These are phyloP conservation scores for Dactylis glomerata DNA, from an alignment of 176 grass and related monocot genomes.

Conservation along the genomic window DNA sequence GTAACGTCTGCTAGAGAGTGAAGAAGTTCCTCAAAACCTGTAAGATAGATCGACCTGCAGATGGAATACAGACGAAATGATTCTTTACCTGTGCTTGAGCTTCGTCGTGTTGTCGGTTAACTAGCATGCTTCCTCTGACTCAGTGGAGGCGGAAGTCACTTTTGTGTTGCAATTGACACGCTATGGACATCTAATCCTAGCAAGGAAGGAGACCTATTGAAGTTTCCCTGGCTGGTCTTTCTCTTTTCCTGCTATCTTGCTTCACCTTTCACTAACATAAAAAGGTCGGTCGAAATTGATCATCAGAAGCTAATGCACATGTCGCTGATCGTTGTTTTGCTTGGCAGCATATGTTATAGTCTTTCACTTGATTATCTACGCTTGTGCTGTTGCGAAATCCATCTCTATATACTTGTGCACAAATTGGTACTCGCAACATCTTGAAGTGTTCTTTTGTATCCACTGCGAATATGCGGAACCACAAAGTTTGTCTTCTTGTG, in stretches of 20 bases:
- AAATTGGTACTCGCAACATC: too few relatives aligned
- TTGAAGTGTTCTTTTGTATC: background rate
- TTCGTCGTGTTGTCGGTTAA: background rate
- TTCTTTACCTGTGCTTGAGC: constrained; percentile 32
- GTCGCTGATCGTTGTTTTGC: background rate
- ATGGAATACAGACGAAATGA: constrained; percentile 27
- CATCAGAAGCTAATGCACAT: background rate
- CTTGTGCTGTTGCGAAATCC: background rate
- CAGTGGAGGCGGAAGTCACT: background rate
- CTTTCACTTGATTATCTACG: background rate
- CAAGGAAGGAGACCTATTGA: background rate
- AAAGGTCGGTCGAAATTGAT: background rate
- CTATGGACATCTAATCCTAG: background rate
- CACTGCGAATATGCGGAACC: background rate
- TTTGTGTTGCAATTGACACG: constrained; percentile 3
- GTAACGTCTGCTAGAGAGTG: constrained; percentile 31
- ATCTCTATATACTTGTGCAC: background rate
- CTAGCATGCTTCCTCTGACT: background rate
- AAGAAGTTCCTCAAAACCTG: constrained; percentile 22
- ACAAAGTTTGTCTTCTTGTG: background rate
- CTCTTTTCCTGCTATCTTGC: background rate
- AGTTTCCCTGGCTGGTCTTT: background rate
- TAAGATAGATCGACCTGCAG: constrained; percentile 37
- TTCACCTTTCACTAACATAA: background rate
- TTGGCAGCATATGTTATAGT: background rate